Conservation (phyloP, 306 rosid species). For the barrel medic (Medicago truncatula) region DNA sequence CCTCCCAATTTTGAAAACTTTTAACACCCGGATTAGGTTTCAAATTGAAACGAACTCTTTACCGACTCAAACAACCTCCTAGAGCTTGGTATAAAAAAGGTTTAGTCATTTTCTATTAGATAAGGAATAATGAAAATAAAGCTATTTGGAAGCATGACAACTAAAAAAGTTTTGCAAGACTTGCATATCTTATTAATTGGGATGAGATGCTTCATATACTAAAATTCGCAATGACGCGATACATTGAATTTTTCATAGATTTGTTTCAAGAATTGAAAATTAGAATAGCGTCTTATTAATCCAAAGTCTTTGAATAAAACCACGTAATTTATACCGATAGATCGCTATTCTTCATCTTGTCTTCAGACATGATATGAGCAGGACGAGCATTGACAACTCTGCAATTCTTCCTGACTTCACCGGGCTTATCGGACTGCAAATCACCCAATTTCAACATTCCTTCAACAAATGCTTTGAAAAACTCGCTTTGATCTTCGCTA, state of each 20-base stretch:
- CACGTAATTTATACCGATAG: neutral
- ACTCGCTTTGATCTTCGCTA: constrained; percentile 48
- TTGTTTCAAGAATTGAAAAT: constrained; percentile 8
- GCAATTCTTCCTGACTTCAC: constrained; percentile 83
- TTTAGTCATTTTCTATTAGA: too few relatives aligned
- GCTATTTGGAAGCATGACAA: too few relatives aligned
- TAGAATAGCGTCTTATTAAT: constrained; percentile 1
- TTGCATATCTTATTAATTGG: neutral
- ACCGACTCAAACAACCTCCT: too few relatives aligned
- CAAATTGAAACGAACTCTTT: too few relatives aligned
- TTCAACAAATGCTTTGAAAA: constrained; percentile 66
- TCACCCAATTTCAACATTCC: constrained; percentile 91
- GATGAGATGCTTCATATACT: neutral
- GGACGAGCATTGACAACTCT: constrained; percentile 58
- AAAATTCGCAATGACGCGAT: neutral
- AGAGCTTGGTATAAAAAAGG: too few relatives aligned
- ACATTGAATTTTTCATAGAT: neutral
- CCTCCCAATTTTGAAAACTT: too few relatives aligned
- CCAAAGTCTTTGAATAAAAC: neutral
- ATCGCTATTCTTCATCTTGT: neutral
- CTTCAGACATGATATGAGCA: neutral
- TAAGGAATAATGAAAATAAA: too few relatives aligned
- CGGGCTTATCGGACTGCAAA: constrained; percentile 64
- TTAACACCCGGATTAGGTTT: too few relatives aligned
- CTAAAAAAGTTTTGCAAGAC: neutral